These are phyloP conservation scores for Royoungia palumana DNA, from an alignment of 768 basidiomycete genomes.

Conservation along the genomic window DNA sequence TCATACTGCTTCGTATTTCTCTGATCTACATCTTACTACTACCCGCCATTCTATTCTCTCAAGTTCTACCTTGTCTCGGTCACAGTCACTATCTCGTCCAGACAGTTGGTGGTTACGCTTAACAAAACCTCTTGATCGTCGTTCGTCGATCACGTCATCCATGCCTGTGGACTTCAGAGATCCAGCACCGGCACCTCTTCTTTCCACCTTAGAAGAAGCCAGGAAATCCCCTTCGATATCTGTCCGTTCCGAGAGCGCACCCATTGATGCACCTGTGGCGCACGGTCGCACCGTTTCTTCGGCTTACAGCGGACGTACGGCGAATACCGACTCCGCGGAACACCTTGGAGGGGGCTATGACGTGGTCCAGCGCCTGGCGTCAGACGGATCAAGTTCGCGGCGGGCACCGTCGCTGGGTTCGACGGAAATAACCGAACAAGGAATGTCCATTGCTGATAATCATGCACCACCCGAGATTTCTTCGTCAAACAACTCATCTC, in stretches of 20 bases:
- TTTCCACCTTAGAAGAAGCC: slow-evolving; percentile 55
- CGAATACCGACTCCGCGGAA: slow-evolving; percentile 68
- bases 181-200: slow-evolving; percentile 70
- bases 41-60: slow-evolving; percentile 42
- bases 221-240: slow-evolving; percentile 14
- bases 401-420: slow-evolving; percentile 26
- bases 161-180: slow-evolving; percentile 62
- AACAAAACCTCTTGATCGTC: slow-evolving; percentile 60
- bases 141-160: slow-evolving; percentile 39
- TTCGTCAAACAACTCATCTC: slow-evolving; percentile 2
- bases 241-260: slow-evolving; percentile 13
- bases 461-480: slow-evolving; percentile 10
- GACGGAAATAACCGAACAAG: slow-evolving; percentile 21
- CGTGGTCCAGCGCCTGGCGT: slow-evolving; percentile 54
- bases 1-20: slow-evolving; percentile 20
- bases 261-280: slow-evolving; percentile 11
- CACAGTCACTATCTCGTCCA: slow-evolving; percentile 55
- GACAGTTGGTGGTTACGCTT: slow-evolving; percentile 81
- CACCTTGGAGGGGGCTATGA: slow-evolving; percentile 64
- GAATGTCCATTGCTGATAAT: slow-evolving; percentile 8
- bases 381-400: slow-evolving; percentile 26
- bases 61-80: slow-evolving; percentile 38
- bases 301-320: slow-evolving; percentile 56
- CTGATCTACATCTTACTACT: slow-evolving; percentile 28
- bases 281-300: slow-evolving; percentile 40